Percentiles rank a stretch among this genome's conserved stretches.
These are phyloP conservation scores for Ogataea kodamae DNA, from an alignment of 805 yeast species.

Conservation along the genomic window DNA sequence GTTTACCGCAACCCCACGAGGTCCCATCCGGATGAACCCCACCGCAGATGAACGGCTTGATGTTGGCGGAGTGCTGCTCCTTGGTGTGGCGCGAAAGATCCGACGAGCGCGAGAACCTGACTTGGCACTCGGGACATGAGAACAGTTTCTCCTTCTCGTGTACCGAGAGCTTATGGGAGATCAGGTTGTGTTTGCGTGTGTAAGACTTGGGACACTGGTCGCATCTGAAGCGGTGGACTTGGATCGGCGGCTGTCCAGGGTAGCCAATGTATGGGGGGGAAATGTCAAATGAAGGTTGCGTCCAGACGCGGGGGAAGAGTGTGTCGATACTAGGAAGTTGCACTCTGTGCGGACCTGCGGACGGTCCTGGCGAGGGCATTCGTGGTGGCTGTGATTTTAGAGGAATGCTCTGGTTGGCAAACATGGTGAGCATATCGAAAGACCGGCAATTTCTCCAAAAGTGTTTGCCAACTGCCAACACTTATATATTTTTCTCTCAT, in stretches of 20 bases:
- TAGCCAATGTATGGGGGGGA: constrained; percentile 3
- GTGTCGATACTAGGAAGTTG: constrained; percentile 24
- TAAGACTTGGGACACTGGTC: constrained; percentile 27
- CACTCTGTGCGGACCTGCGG: constrained; percentile 8
- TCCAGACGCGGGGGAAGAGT: constrained; percentile 16
- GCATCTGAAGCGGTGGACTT: constrained; percentile 21
- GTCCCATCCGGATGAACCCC: constrained; percentile 23
- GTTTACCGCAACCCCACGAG: constrained; percentile 25
- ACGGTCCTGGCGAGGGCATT: constrained; percentile 1
- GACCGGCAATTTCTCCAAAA: background rate
- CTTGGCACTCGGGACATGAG: constrained; percentile 20
- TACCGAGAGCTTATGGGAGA: constrained; percentile 27
- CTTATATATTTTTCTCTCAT: too few species aligned
- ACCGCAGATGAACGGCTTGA: constrained; percentile 24
- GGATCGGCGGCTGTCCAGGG: constrained; percentile 1
- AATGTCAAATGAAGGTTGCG: constrained; percentile 4
- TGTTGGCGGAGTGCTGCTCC: constrained; percentile 22
- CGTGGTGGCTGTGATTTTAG: too few species aligned
- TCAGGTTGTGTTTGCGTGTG: constrained; percentile 28
- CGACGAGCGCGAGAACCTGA: constrained; percentile 22
- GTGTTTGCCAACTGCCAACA: too few species aligned
- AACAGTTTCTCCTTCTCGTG: constrained; percentile 27
- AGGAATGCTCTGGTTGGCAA: too few species aligned
- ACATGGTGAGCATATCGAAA: constrained; percentile 14
- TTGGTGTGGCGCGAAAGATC: constrained; percentile 24